Conservation (phyloP, 179 eudicot genomes). For the Silene vulgaris region DNA sequence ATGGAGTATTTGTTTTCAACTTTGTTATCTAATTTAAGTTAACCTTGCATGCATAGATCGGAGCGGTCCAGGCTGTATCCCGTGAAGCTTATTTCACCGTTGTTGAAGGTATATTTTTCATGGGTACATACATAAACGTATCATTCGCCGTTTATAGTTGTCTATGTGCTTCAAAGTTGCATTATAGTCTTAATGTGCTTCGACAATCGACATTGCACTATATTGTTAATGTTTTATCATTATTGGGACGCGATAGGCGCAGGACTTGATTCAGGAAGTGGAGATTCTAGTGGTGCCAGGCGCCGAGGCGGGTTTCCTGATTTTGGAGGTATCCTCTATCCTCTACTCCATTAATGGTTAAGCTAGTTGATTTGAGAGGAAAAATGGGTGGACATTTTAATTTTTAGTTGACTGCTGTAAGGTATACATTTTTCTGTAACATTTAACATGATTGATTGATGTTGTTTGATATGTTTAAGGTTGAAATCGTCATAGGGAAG, state of each 20-base stretch:
- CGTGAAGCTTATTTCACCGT: slow-evolving; percentile 81
- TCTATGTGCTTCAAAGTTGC: too few relatives aligned
- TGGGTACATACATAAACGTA: too few relatives aligned
- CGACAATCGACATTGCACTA: too few relatives aligned
- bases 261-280: slow-evolving; percentile 38
- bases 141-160: too few relatives aligned
- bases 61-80: slow-evolving; percentile 83
- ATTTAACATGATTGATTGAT: not conserved
- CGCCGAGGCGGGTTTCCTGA: slow-evolving; percentile 39
- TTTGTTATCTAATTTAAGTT: not conserved
- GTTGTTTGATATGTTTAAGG: not conserved
- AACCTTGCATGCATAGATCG: slow-evolving; percentile 46
- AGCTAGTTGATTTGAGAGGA: too few relatives aligned
- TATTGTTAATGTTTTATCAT: not conserved
- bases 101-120: slow-evolving; percentile 46
- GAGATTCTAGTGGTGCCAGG: slow-evolving; percentile 35
- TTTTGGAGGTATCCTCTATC: slow-evolving; percentile 48
- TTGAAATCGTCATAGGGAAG: not conserved
- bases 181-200: too few relatives aligned
- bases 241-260: slow-evolving; percentile 32
- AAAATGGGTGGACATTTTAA: not conserved
- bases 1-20: too few relatives aligned
- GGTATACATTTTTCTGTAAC: not conserved
- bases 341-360: too few relatives aligned
- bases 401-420: not conserved